A percentile compares a stretch with the other conserved stretches of the same genome.
phyloP scores from a whole-genome alignment of 805 yeast genomes.

The Kazachstania bromeliacearum region DNA sequence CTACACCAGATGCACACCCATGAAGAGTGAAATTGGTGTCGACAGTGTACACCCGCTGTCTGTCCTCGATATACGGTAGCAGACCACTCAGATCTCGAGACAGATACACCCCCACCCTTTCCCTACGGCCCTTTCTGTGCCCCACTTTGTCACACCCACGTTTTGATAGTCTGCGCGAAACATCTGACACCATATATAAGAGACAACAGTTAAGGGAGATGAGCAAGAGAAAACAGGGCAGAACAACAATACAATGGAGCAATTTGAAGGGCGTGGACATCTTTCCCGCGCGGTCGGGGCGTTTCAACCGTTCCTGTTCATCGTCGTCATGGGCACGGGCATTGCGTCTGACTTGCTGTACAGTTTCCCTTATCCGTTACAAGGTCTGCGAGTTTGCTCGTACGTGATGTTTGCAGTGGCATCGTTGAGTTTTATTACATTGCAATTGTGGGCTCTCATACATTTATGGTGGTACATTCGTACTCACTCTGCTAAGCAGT shows the following conservation, averaged over 20 bases:
- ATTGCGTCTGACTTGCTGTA: slow-evolving; percentile 54
- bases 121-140: too few relatives aligned
- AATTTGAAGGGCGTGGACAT: neutral
- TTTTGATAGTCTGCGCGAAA: too few relatives aligned
- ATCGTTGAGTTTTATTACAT: slow-evolving; percentile 36
- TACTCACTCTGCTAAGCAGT: slow-evolving; percentile 15
- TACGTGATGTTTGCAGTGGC: slow-evolving; percentile 56
- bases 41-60: too few relatives aligned
- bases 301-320: slow-evolving; percentile 53
- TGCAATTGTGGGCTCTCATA: slow-evolving; percentile 34
- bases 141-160: too few relatives aligned
- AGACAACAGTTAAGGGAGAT: too few relatives aligned
- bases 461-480: slow-evolving; percentile 31
- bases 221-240: too few relatives aligned
- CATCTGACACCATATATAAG: too few relatives aligned
- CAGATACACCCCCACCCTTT: too few relatives aligned
- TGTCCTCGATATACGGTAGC: too few relatives aligned
- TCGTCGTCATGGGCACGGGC: slow-evolving; percentile 80
- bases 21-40: too few relatives aligned
- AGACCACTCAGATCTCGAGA: too few relatives aligned
- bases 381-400: slow-evolving; percentile 51
- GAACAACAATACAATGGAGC: neutral
- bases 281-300: slow-evolving; percentile 6
- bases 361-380: slow-evolving; percentile 53
- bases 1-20: too few relatives aligned